Evolutionary conservation across 176 grass and related monocot genomes (phyloP), one percentile per base, ranked within the genome.

Genomic region (Musa beccarii): DNA sequence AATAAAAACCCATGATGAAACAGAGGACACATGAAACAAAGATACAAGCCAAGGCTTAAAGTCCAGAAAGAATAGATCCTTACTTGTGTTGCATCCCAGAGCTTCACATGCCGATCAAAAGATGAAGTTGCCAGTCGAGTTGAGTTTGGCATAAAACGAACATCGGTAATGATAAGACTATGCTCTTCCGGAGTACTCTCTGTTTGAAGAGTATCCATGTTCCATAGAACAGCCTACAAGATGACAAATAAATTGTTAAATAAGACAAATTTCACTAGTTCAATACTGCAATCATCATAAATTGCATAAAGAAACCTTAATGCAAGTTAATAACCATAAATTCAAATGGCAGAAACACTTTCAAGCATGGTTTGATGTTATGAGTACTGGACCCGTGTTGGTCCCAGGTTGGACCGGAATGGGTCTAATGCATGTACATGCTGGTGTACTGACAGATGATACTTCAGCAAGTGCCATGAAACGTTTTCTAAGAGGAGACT

Each of bases 191-290:
- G 56, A 9, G 75, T 91, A 84, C 90, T 83, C 74, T 92, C 89
- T 51, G 89, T 99, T 83, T 92, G 86, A 14, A 88, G 84, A 59
- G 83, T 92, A 49, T 99, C 96, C 96, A 95, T 99, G 85, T 99
- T 95, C 96, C 96, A 99, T 80, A 99, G 83, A 80, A 92, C 84
- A 81, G 86, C 91, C 95, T 99, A 75, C 56, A 72, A 21, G 17
- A 34, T 51, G 15, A 69, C 15, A 70, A n/a, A 11, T 2, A 51
- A 51, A 52, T 21, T 11, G 49, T 51, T 13, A 51, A 70, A 70
- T 10, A 66, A 66, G 17, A 43, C 34, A 43, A 43, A 6, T 43
- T 43, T 43, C 34, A 43, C 34, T 43, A 43, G 34, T 43, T 43
- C 34, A 43, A 43, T 43, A 43, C 34, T 6, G 34, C 21, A 65